Percentiles rank a stretch among this genome's conserved stretches.
Evolutionary conservation across 1,284 basidiomycete genomes (phyloP).

Genomic region (Cystobasidium sp.): DNA sequence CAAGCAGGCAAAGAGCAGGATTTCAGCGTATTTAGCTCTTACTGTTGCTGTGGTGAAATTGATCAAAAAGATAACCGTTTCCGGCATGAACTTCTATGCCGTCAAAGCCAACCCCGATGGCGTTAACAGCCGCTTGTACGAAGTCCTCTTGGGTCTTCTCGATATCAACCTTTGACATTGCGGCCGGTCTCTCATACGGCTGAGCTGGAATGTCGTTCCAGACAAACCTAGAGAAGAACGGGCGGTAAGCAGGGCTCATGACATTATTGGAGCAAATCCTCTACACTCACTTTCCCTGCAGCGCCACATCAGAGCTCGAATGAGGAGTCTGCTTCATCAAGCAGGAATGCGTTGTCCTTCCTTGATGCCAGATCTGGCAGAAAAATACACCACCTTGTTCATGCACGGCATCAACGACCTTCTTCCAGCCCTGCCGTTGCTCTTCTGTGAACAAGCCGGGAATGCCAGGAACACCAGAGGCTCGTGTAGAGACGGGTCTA

Average conservation of each 20-base stretch:
- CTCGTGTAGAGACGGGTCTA: constrained; percentile 28
- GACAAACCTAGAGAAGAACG: constrained; percentile 11
- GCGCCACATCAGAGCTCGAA: constrained; percentile 47
- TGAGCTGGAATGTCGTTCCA: constrained; percentile 40
- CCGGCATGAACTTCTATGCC: constrained; percentile 54
- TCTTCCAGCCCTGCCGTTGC: constrained; percentile 51
- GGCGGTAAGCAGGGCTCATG: background rate
- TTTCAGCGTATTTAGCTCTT: background rate
- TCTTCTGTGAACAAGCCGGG: constrained; percentile 50
- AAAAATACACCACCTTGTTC: constrained; percentile 50
- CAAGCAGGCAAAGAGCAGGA: background rate
- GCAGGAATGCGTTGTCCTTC: constrained; percentile 48
- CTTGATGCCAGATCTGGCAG: constrained; percentile 53
- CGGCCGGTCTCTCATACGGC: constrained; percentile 50
- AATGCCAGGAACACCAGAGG: constrained; percentile 29
- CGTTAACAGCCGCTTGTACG: constrained; percentile 34
- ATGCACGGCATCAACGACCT: constrained; percentile 51
- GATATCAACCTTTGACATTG: constrained; percentile 44
- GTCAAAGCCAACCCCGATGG: constrained; percentile 53
- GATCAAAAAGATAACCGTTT: constrained; percentile 63
- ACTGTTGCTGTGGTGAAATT: constrained; percentile 64
- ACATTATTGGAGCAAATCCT: background rate
- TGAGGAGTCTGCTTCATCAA: constrained; percentile 47
- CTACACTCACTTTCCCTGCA: constrained; percentile 34
- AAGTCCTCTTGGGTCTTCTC: constrained; percentile 40